Evolutionary conservation across 257 asterid species (phyloP).

Genomic region (Solanum lycopersicoides): DNA sequence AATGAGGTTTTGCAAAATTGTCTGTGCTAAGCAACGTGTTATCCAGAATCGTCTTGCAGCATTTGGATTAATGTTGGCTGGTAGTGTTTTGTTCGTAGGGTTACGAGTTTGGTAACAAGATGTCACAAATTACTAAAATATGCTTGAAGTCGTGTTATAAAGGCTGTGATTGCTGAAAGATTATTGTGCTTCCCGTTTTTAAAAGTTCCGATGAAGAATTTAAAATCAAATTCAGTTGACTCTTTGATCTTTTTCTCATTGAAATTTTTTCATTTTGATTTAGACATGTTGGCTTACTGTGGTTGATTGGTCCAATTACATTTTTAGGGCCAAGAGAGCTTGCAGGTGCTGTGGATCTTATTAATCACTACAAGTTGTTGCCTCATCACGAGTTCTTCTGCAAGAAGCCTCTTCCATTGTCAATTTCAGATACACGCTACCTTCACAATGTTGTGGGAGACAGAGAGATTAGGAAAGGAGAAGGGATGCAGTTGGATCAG

Average conservation of each 20-base stretch:
- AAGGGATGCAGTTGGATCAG: constrained; percentile 92
- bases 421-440: constrained; percentile 88
- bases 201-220: neutral
- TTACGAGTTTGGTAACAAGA: neutral
- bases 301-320: constrained; percentile 9
- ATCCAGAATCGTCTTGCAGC: neutral
- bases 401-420: constrained; percentile 78
- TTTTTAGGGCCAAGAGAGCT: constrained; percentile 88
- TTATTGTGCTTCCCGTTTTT: neutral
- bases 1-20: neutral
- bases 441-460: constrained; percentile 95
- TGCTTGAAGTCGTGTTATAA: neutral
- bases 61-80: neutral
- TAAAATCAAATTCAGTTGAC: neutral
- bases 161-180: neutral
- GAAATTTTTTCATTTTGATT: neutral
- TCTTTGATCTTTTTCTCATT: neutral
- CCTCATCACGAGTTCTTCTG: constrained; percentile 93
- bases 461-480: constrained; percentile 90
- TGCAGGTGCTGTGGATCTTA: constrained; percentile 91
- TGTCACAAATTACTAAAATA: neutral
- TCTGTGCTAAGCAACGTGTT: neutral
- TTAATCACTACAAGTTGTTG: constrained; percentile 68
- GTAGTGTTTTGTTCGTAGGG: neutral
- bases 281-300: neutral